phyloP scores from a whole-genome alignment of 768 basidiomycete species.

The Galerina sulciceps region DNA sequence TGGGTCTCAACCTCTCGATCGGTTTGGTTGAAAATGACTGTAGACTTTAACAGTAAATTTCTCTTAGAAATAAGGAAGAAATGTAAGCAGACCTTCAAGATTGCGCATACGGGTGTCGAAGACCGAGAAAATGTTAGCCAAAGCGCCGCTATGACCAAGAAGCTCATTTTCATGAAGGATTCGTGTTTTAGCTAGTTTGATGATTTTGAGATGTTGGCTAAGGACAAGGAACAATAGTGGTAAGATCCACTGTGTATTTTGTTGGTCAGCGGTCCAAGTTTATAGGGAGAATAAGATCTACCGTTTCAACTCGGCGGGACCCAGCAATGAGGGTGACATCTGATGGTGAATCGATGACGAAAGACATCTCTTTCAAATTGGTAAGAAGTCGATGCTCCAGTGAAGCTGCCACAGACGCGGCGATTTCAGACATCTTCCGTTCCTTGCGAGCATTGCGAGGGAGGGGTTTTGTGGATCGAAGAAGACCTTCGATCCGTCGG shows the following conservation, averaged over 20 bases:
- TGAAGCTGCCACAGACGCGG: neutral
- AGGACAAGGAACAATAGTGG: conserved; percentile 24
- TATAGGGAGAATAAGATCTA: neutral
- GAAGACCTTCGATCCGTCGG: conserved; percentile 14
- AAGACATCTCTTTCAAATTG: conserved; percentile 20
- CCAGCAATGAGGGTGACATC: conserved; percentile 22
- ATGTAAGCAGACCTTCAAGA: conserved; percentile 9
- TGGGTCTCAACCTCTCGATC: conserved; percentile 11
- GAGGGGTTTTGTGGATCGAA: conserved; percentile 19
- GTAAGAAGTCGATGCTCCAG: conserved; percentile 16
- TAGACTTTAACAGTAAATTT: neutral
- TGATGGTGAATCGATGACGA: conserved; percentile 16
- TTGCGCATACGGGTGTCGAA: conserved; percentile 11
- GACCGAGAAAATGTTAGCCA: conserved; percentile 8
- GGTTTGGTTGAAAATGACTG: conserved; percentile 10
- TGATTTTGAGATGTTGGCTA: conserved; percentile 14
- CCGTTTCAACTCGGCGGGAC: conserved; percentile 20
- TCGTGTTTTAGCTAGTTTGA: conserved; percentile 2
- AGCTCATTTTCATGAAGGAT: conserved; percentile 7
- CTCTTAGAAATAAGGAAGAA: neutral
- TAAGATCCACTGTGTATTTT: conserved; percentile 17
- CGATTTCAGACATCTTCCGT: conserved; percentile 11
- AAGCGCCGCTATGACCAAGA: neutral
- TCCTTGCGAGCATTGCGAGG: conserved; percentile 1
- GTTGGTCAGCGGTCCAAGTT: neutral